Evolutionary conservation across 495 filamentous ascomycete genomes (phyloP).

Genomic region (Penicillium arizonense): DNA sequence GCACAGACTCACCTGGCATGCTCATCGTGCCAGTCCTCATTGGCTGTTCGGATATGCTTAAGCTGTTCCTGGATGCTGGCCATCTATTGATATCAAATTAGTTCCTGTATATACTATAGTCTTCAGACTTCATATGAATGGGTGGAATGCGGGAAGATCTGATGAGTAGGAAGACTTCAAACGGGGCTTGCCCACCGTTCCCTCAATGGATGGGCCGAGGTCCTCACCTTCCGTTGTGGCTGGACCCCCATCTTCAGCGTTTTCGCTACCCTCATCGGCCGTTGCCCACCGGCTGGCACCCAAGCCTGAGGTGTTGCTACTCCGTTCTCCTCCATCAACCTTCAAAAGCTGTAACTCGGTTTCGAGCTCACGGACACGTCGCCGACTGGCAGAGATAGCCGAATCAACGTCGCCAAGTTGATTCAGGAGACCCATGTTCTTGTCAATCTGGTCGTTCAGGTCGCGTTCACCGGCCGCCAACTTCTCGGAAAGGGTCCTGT

Average conservation of each 20-base stretch:
- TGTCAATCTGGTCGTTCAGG: constrained; percentile 46
- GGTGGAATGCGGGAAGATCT: constrained; percentile 34
- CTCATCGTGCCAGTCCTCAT: constrained; percentile 47
- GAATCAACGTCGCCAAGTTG: constrained; percentile 44
- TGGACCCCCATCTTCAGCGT: constrained; percentile 35
- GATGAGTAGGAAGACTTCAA: constrained; percentile 34
- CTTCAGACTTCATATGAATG: constrained; percentile 31
- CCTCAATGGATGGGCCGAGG: constrained; percentile 53
- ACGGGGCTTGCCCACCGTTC: constrained; percentile 53
- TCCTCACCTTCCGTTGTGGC: constrained; percentile 52
- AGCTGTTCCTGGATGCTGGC: constrained; percentile 53
- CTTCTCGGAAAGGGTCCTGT: constrained; percentile 36
- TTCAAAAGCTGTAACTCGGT: constrained; percentile 43
- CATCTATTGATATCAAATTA: constrained; percentile 37
- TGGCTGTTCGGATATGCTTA: constrained; percentile 46
- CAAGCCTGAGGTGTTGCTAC: constrained; percentile 24
- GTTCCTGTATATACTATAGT: constrained; percentile 17
- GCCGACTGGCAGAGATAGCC: constrained; percentile 36
- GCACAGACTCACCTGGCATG: constrained; percentile 36
- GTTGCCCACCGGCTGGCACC: constrained; percentile 44
- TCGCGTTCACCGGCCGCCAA: constrained; percentile 36
- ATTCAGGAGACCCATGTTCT: constrained; percentile 49
- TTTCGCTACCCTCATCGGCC: constrained; percentile 28
- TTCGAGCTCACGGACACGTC: constrained; percentile 46
- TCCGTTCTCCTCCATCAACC: constrained; percentile 26